phyloP scores from a whole-genome alignment of 352 stramenopile species.

The Phytophthora sp. region DNA sequence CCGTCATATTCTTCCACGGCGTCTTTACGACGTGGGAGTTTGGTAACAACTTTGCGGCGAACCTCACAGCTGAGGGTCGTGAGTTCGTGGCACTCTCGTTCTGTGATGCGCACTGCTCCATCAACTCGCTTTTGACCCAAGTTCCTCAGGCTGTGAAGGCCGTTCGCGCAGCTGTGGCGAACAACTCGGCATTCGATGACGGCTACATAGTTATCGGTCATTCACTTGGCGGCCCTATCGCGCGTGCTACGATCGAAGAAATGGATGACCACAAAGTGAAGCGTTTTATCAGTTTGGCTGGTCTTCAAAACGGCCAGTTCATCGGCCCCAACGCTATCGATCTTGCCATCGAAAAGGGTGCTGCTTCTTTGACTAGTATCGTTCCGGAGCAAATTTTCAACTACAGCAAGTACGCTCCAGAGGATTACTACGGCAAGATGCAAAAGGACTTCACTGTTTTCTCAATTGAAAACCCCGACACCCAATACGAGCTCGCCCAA shows the following conservation, averaged over 20 bases:
- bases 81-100: constrained; percentile 1
- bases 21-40: background rate
- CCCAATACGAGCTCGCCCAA: constrained; percentile 1
- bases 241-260: constrained; percentile 1
- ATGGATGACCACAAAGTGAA: no score
- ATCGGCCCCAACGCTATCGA: constrained; percentile 2
- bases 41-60: background rate
- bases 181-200: background rate
- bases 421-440: no score
- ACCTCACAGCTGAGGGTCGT: constrained; percentile 1
- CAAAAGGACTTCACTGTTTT: constrained; percentile 4
- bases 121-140: background rate
- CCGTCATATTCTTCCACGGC: constrained; percentile 1
- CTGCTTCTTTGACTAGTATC: background rate
- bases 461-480: background rate
- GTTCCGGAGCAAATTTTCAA: background rate
- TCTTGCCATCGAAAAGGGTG: background rate
- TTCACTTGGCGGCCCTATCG: background rate
- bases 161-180: background rate
- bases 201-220: no score
- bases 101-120: background rate
- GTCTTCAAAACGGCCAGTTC: no score
- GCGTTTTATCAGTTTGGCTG: no score
- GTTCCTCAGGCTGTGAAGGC: background rate
- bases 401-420: background rate